These are phyloP conservation scores for Quercus phellos DNA, from an alignment of 331 rosid species.

Conservation along the genomic window DNA sequence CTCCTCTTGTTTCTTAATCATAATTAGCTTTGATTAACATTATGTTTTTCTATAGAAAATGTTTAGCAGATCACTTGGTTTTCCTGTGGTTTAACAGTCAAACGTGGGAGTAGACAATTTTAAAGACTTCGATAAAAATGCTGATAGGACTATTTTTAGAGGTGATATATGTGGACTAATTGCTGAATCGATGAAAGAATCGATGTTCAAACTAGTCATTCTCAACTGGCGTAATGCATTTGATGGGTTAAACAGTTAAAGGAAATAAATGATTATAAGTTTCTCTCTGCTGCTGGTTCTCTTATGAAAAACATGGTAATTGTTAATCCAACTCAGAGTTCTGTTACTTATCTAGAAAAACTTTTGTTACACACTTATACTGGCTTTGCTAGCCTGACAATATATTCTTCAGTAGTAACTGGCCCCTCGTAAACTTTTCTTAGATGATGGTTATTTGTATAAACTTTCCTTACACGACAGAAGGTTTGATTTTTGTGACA, in stretches of 20 bases:
- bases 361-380: neutral
- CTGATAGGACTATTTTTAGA: conserved; percentile 43
- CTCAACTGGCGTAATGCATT: conserved; percentile 73
- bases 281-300: conserved; percentile 84
- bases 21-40: conserved; percentile 5
- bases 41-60: neutral
- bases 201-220: conserved; percentile 79
- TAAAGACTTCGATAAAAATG: conserved; percentile 40
- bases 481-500: neutral
- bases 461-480: neutral
- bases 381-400: neutral
- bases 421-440: neutral
- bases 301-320: conserved; percentile 85
- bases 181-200: conserved; percentile 82
- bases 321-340: conserved; percentile 2
- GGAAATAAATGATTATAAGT: conserved; percentile 73
- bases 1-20: conserved; percentile 5
- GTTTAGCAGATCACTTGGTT: conserved; percentile 9
- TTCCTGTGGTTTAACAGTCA: conserved; percentile 33
- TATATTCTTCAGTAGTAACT: neutral
- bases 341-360: neutral
- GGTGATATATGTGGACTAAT: conserved; percentile 89
- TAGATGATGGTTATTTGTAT: neutral
- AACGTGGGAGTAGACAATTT: conserved; percentile 33
- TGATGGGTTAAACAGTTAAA: conserved; percentile 51